phyloP scores from a whole-genome alignment of 2,329 filamentous ascomycete genomes.

The Fusarium siculi region DNA sequence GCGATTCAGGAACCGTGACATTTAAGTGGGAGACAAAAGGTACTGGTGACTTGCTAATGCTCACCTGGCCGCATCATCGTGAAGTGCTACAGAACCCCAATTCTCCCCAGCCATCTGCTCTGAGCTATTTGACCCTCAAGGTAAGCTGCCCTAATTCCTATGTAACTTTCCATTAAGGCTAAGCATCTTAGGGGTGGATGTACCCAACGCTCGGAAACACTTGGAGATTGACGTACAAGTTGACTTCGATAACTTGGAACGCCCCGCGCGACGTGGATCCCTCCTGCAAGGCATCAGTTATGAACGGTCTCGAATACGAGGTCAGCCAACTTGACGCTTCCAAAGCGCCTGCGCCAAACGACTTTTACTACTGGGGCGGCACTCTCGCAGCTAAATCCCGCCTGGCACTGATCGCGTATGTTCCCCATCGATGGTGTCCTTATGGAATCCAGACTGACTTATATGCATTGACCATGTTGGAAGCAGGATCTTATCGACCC shows the following conservation, averaged over 20 bases:
- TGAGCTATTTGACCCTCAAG: not conserved
- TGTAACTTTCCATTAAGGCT: fast-evolving
- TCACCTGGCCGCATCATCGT: not conserved
- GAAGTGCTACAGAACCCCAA: not conserved
- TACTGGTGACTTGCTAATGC: not conserved
- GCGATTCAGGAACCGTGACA: fast-evolving
- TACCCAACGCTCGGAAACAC: not conserved
- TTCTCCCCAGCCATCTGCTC: not conserved
- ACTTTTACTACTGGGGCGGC: not conserved
- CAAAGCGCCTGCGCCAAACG: not conserved
- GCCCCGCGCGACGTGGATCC: not conserved
- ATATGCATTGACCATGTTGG: not conserved
- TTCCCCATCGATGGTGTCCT: fast-evolving
- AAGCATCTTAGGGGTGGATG: not conserved
- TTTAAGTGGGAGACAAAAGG: not conserved
- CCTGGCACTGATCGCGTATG: not conserved
- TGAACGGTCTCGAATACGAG: not conserved
- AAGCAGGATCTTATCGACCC: not conserved
- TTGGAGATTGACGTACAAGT: not conserved
- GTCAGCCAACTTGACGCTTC: not conserved
- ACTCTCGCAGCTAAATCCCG: not conserved
- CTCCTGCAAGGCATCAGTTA: not conserved
- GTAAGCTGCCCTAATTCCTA: fast-evolving
- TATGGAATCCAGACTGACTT: not conserved
- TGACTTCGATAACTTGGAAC: not conserved